phyloP scores from a whole-genome alignment of 2,329 filamentous ascomycete genomes.

The Xenoacremonium recifei region DNA sequence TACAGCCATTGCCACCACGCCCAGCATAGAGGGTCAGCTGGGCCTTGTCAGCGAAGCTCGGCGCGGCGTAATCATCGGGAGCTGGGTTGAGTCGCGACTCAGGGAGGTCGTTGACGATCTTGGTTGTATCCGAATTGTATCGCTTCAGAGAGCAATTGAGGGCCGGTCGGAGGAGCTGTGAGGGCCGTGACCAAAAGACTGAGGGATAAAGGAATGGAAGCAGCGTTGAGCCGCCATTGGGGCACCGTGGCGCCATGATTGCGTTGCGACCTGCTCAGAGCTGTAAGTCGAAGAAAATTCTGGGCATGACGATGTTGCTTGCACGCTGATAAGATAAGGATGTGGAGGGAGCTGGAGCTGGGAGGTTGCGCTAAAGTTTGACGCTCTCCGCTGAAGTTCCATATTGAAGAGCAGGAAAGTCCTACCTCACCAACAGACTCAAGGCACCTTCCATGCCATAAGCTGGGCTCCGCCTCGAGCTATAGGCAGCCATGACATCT shows the following conservation, averaged over 20 bases:
- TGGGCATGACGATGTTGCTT: not conserved
- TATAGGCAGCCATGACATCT: no score
- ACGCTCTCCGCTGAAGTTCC: no score
- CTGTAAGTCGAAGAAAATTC: conserved; percentile 10
- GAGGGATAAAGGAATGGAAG: conserved; percentile 50
- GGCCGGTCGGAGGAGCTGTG: conserved; percentile 21
- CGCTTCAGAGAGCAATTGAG: conserved; percentile 11
- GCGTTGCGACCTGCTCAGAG: not conserved
- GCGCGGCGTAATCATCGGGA: conserved; percentile 79
- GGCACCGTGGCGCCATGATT: conserved; percentile 28
- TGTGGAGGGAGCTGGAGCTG: not conserved
- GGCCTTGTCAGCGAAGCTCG: conserved; percentile 86
- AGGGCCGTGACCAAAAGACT: conserved; percentile 32
- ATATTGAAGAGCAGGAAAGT: no score
- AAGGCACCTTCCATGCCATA: no score
- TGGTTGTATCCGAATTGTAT: conserved; percentile 25
- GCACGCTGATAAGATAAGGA: conserved; percentile 21
- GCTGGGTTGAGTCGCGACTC: conserved; percentile 71
- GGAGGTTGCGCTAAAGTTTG: no score
- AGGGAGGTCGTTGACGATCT: conserved; percentile 37
- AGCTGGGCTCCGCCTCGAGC: no score
- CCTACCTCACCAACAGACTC: no score
- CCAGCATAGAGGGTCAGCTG: conserved; percentile 76
- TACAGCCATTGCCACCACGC: conserved; percentile 83
- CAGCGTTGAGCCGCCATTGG: conserved; percentile 21